A percentile compares a stretch with the other conserved stretches of the same genome.
These are phyloP conservation scores for Xylaria sp. DNA, from an alignment of 2,329 filamentous ascomycete genomes.

Conservation along the genomic window DNA sequence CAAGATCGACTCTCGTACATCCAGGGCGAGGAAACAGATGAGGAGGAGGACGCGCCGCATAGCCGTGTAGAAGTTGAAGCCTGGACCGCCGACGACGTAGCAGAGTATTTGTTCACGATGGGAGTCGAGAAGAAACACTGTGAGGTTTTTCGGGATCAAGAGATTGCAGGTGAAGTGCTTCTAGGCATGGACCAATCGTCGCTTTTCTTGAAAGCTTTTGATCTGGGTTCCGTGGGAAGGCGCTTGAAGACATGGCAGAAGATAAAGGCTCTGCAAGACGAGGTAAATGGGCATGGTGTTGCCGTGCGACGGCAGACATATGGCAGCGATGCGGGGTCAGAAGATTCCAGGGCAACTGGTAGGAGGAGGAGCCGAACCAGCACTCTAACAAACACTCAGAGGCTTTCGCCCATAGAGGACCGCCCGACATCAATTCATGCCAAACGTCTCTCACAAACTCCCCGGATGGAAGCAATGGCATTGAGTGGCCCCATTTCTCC, in stretches of 20 bases:
- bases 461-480: conserved; percentile 60
- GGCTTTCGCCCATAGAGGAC: conserved; percentile 56
- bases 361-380: conserved; percentile 66
- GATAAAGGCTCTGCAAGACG: conserved; percentile 90
- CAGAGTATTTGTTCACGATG: conserved; percentile 85
- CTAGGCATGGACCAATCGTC: conserved; percentile 96
- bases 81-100: conserved; percentile 86
- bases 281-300: conserved; percentile 69
- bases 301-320: conserved; percentile 64
- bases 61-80: conserved; percentile 76
- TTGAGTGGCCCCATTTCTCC: conserved; percentile 57
- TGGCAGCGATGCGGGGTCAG: conserved; percentile 68
- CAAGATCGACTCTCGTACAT: conserved; percentile 88
- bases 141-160: conserved; percentile 93
- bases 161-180: conserved; percentile 93
- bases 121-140: conserved; percentile 92
- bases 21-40: conserved; percentile 92
- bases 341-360: conserved; percentile 56
- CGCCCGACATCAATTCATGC: conserved; percentile 60
- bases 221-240: conserved; percentile 89
- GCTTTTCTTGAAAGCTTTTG: conserved; percentile 94
- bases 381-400: conserved; percentile 65
- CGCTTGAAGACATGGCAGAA: conserved; percentile 96
- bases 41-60: conserved; percentile 82
- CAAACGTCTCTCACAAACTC: conserved; percentile 65